These are phyloP conservation scores for Coleophoma crateriformis DNA, from an alignment of 2,329 filamentous ascomycete species.

Conservation along the genomic window DNA sequence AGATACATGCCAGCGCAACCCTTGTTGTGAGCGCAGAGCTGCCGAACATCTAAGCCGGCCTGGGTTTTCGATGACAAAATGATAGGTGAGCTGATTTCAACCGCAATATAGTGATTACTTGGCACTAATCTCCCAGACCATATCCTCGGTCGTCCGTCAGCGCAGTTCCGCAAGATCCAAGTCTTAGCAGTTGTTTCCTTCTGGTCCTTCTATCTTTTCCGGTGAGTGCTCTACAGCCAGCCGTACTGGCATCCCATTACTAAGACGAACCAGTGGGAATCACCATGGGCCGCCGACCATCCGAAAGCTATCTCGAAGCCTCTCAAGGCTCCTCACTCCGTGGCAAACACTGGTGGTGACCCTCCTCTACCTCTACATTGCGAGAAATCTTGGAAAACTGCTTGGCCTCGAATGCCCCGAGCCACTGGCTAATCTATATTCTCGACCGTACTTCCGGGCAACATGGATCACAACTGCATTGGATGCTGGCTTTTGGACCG, in stretches of 20 bases:
- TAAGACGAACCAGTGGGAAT: slow-evolving; percentile 55
- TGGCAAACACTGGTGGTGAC: slow-evolving; percentile 89
- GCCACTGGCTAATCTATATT: slow-evolving; percentile 90
- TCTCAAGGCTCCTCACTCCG: slow-evolving; percentile 68
- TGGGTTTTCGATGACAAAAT: too few relatives aligned
- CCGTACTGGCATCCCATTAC: slow-evolving; percentile 6
- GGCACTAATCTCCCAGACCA: slow-evolving; percentile 54
- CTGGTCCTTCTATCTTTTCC: slow-evolving; percentile 80
- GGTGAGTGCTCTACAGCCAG: slow-evolving; percentile 37
- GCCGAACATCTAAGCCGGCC: too few relatives aligned
- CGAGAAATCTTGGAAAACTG: slow-evolving; percentile 89
- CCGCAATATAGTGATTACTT: too few relatives aligned
- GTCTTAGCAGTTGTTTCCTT: slow-evolving; percentile 87
- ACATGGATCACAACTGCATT: slow-evolving; percentile 95
- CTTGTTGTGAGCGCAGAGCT: too few relatives aligned
- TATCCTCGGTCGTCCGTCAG: slow-evolving; percentile 83
- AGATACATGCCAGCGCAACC: too few relatives aligned
- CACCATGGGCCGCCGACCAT: slow-evolving; percentile 81
- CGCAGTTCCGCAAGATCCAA: slow-evolving; percentile 87
- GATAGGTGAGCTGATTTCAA: too few relatives aligned
- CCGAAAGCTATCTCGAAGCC: slow-evolving; percentile 63
- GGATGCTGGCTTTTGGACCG: slow-evolving; percentile 97
- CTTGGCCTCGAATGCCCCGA: slow-evolving; percentile 89
- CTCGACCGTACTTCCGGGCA: slow-evolving; percentile 84
- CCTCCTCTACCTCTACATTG: slow-evolving; percentile 84